A percentile compares a stretch with the other conserved stretches of the same genome.
Conservation (phyloP, 2,329 filamentous ascomycete species). For the Penicillium sp. region DNA sequence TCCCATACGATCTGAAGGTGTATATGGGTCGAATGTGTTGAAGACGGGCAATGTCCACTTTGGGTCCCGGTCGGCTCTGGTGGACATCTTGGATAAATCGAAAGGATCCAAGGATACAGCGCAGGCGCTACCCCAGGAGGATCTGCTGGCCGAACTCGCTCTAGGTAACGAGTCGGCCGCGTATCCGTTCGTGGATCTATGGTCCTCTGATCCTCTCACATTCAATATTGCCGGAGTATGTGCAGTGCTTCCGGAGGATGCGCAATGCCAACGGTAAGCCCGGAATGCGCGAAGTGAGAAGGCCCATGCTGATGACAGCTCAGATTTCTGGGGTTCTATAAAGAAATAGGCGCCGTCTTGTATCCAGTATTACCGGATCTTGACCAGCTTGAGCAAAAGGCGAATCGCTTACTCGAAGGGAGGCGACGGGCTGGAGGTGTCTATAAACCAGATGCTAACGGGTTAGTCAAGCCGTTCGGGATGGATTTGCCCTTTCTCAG, state of each 20-base stretch:
- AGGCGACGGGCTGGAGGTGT: constrained; percentile 41
- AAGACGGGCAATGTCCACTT: constrained; percentile 54
- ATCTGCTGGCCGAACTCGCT: constrained; percentile 55
- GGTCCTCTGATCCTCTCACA: constrained; percentile 56
- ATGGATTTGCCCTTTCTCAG: constrained; percentile 56
- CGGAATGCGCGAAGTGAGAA: not conserved
- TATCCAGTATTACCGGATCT: constrained; percentile 54
- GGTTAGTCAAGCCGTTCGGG: constrained; percentile 52
- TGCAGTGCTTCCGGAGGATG: constrained; percentile 52
- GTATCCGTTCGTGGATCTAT: constrained; percentile 58
- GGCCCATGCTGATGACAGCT: constrained; percentile 10
- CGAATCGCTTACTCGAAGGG: constrained; percentile 49
- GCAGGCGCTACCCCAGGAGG: constrained; percentile 53
- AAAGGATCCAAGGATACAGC: constrained; percentile 34
- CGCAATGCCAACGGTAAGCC: constrained; percentile 42
- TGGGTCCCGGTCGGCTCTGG: constrained; percentile 54
- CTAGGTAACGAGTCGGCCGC: constrained; percentile 57
- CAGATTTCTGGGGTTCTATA: constrained; percentile 51
- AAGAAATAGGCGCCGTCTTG: constrained; percentile 52
- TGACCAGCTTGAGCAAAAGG: constrained; percentile 47
- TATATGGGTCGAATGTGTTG: constrained; percentile 29
- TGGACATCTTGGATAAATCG: constrained; percentile 51
- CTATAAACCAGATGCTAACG: constrained; percentile 43
- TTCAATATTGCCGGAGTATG: constrained; percentile 53
- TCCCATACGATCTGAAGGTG: constrained; percentile 22